Evolutionary conservation across 1,284 basidiomycete genomes (phyloP), one percentile per base, ranked within the genome.

Genomic region (Pascua guehoae): DNA sequence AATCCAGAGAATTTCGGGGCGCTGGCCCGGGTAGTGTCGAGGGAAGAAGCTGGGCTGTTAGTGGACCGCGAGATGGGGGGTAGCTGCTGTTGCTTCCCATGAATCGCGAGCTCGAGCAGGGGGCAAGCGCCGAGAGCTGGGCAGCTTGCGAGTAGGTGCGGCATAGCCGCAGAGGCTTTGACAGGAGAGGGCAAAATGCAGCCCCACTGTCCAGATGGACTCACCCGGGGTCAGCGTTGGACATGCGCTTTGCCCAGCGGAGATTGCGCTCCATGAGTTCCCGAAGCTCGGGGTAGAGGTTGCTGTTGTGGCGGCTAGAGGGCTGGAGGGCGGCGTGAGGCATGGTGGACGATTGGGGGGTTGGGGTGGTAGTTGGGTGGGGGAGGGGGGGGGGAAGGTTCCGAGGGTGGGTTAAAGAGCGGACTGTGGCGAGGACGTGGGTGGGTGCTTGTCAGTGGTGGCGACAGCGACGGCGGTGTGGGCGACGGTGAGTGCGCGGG

Each of bases 1-100:
- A 32, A 76, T 74, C 73, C 73, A 76, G 37, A 76, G 63, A 47
- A 76, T 69, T 47, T 75, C 68, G 16, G 74, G 74, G 47, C 72
- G 64, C 61, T 76, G 74, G 46, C 74, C 74, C 14, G 68, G 68
- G 54, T 64, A 72, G 56, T 74, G 71, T 14, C 61, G 60, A 0
- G 71, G 67, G 61, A 75, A 75, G 67, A 73, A 75, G 37, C 71
- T 71, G 54, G 14, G 16, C 42, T 57, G 12, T 32, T 32, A 32
- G 24, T 32, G 24, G 24, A 32, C 24, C 4, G 7, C 24, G 24
- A 45, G 54, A 8, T 16, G 17, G 12, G 14, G 2, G n/a, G 43
- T 44, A 40, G 36, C 17, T 38, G 4, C 8, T 14, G 12, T 4
- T 47, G 41, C 41, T n/a, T n/a, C n/a, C n/a, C n/a, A n/a, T n/a